Percentiles rank a stretch among this genome's conserved stretches.
Evolutionary conservation across 495 filamentous ascomycete genomes (phyloP).

Genomic region (Hypoxylon rickii): DNA sequence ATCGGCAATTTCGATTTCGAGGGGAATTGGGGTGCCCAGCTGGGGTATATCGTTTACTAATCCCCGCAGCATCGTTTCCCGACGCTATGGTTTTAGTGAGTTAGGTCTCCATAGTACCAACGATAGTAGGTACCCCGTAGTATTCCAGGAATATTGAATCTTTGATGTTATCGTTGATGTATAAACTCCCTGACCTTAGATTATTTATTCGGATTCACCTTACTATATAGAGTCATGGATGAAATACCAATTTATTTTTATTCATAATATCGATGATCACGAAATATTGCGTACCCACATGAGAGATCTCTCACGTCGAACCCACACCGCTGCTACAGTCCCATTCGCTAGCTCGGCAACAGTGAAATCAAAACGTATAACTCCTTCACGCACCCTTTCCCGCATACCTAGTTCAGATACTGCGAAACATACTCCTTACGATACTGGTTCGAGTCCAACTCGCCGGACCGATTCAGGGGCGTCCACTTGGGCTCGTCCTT

Average conservation of each 20-base stretch:
- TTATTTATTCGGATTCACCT: too few relatives aligned
- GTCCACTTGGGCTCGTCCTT: conserved; percentile 99
- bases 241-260: too few relatives aligned
- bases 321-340: conserved; percentile 26
- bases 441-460: conserved; percentile 77
- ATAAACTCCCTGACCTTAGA: too few relatives aligned
- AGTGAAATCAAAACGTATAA: conserved; percentile 8
- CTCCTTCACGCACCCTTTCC: background rate
- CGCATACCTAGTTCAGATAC: conserved; percentile 34
- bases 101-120: background rate
- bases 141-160: too few relatives aligned
- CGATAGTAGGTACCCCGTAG: too few relatives aligned
- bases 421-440: conserved; percentile 72
- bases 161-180: conserved; percentile 3
- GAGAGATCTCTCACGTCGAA: too few relatives aligned
- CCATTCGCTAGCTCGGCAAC: conserved; percentile 7
- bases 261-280: too few relatives aligned
- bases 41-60: conserved; percentile 19
- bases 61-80: conserved; percentile 17
- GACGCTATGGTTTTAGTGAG: conserved; percentile 2
- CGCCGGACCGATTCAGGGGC: conserved; percentile 78
- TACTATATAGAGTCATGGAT: too few relatives aligned
- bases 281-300: too few relatives aligned
- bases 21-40: conserved; percentile 17
- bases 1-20: conserved; percentile 17